Evolutionary conservation across 2,329 filamentous ascomycete genomes (phyloP).

Genomic region (Aspergillus clavatus): DNA sequence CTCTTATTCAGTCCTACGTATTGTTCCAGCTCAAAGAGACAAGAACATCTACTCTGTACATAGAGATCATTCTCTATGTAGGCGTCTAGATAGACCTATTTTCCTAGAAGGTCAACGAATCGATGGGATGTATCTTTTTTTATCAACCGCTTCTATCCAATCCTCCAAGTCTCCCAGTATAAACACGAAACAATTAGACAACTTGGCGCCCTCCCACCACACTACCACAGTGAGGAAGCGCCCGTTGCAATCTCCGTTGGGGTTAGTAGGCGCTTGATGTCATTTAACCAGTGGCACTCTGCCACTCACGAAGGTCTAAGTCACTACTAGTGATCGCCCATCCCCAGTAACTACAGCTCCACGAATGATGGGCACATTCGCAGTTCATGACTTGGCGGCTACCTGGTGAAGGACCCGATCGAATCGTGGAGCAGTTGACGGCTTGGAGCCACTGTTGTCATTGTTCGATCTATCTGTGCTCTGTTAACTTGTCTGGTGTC

Average conservation of each 20-base stretch:
- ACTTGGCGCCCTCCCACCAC: neutral
- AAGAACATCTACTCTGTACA: too few species aligned
- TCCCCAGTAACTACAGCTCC: conserved; percentile 21
- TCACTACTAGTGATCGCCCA: neutral
- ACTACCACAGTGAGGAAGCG: conserved; percentile 4
- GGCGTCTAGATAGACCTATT: too few species aligned
- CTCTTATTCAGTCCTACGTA: too few species aligned
- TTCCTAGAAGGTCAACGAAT: too few species aligned
- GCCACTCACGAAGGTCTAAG: neutral
- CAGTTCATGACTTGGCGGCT: conserved; percentile 10
- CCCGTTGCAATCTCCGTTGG: conserved; percentile 9
- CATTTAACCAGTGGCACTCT: too few species aligned
- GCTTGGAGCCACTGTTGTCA: conserved; percentile 28
- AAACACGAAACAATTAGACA: neutral
- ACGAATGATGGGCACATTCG: conserved; percentile 25
- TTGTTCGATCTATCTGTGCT: conserved; percentile 20
- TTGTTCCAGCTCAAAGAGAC: too few species aligned
- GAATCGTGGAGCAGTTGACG: conserved; percentile 12
- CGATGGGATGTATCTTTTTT: too few species aligned
- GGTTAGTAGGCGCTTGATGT: conserved; percentile 37
- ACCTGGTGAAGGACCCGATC: conserved; percentile 10
- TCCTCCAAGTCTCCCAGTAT: too few species aligned
- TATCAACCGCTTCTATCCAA: too few species aligned
- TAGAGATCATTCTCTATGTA: too few species aligned
- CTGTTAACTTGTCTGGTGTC: conserved; percentile 8